Base-by-base conservation (phyloP, 768 basidiomycete genomes). In the Lactifluus subvellereus region DNA sequence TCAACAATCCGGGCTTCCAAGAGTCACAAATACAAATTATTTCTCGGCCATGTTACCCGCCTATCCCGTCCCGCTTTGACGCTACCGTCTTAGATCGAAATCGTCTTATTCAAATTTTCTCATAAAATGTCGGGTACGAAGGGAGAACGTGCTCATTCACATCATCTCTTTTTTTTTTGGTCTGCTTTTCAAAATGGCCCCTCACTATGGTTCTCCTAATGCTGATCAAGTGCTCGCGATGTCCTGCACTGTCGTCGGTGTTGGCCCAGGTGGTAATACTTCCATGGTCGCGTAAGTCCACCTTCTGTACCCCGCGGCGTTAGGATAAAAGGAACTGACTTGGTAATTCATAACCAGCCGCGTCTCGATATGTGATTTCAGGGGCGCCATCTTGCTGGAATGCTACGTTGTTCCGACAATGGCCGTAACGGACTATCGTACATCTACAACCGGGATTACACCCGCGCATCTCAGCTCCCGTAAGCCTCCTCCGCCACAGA, bases 201-300 rank as follows among this genome's bases (percentile, higher is more conserved):
- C 68, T 64, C 69, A 72, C 48, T 70, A 65, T 57, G 61, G 69
- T 2, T 52, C 68, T n/a, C 73, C 72, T n/a, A 11, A 66, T 53
- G 43, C 69, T 1, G 72, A 84, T 74, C 79, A 80, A 59, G 78
- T 84, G 65, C 72, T 87, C 48, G 80, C 84, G 7, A 72, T 91
- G 48, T 82, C 87, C 16, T 89, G 70, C 66, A 69, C 69, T 3
- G 70, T 71, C 43, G 86, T 91, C n/a, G 90, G 90, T 13, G 86
- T 88, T 42, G 89, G 89, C 33, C 85, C 87, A 18, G 89, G 89
- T 3, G 90, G 90, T 7, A 86, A 86, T 16, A 92, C 90, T 2
- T 82, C 85, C 43, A 88, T 92, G 85, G 77, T 92, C 40, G 90
- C 89, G 90, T 91, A 76, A 66, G 86, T 79, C 27, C 37, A 37